Percentiles rank a stretch among this genome's conserved stretches.
Conservation (phyloP, 23 red algal genomes). For the Cyanidiococcus yangmingshanensis region DNA sequence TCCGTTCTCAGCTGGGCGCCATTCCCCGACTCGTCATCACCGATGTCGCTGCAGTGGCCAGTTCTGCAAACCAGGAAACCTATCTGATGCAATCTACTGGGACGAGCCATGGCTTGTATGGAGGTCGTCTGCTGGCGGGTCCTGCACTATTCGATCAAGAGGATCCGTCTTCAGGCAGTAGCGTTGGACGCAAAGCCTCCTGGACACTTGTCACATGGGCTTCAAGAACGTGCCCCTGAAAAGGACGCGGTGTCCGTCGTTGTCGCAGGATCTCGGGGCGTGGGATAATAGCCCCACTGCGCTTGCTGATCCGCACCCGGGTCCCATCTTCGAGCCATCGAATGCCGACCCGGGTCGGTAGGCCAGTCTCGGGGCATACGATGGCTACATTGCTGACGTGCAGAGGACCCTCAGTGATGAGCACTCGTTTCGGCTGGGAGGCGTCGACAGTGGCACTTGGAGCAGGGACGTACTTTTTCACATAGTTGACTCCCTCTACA, state of each 20-base stretch:
- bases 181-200: background rate
- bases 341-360: conserved; percentile 44
- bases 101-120: too few relatives aligned
- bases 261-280: conserved; percentile 48
- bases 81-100: too few relatives aligned
- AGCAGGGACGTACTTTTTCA: conserved; percentile 27
- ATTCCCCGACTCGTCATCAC: too few relatives aligned
- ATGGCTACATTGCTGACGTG: conserved; percentile 64
- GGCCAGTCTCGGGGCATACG: conserved; percentile 68
- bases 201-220: background rate
- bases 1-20: too few relatives aligned
- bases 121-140: too few relatives aligned
- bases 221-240: background rate
- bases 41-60: too few relatives aligned
- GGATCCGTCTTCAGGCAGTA: background rate
- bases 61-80: too few relatives aligned
- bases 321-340: conserved; percentile 82
- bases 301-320: conserved; percentile 62
- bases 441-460: background rate
- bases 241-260: conserved; percentile 34
- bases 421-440: background rate
- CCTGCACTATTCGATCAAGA: too few relatives aligned
- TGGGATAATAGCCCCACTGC: conserved; percentile 69
- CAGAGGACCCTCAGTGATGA: conserved; percentile 58
- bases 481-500: conserved; percentile 44